Conservation (phyloP, 2,329 filamentous ascomycete genomes). For the Arachnopeziza araneosa region DNA sequence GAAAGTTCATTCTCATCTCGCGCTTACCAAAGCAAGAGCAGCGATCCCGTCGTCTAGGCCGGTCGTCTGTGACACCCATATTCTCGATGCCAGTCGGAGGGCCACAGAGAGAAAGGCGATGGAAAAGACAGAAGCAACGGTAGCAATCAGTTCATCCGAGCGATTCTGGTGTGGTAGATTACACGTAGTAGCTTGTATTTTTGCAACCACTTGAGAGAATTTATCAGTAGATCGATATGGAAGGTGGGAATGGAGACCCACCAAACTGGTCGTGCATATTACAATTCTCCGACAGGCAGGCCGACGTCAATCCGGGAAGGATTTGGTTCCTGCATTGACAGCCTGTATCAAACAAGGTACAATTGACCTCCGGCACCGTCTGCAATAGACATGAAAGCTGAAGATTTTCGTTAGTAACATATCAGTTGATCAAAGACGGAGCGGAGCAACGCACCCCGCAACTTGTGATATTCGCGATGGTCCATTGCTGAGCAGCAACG, state of each 20-base stretch:
- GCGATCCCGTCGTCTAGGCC: constrained; percentile 2
- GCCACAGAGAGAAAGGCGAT: not conserved
- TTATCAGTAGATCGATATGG: not conserved
- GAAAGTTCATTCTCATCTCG: not conserved
- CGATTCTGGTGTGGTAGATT: not conserved
- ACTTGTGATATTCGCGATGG: constrained; percentile 4
- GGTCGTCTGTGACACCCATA: not conserved
- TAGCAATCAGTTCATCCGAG: not conserved
- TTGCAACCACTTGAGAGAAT: constrained; percentile 3
- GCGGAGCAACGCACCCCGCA: constrained; percentile 3
- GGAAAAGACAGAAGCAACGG: not conserved
- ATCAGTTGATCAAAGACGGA: not conserved
- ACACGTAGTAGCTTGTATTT: constrained; percentile 6
- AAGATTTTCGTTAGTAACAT: not conserved
- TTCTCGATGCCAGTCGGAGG: constrained; percentile 1
- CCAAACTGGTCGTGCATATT: constrained; percentile 8
- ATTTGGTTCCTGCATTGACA: constrained; percentile 2
- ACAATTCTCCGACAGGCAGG: constrained; percentile 6
- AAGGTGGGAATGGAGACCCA: not conserved
- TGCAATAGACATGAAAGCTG: not conserved
- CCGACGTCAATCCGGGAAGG: not conserved
- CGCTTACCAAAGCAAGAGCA: constrained; percentile 3
- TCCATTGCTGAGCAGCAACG: not conserved
- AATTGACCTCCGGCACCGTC: constrained; percentile 3
- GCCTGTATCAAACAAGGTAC: constrained; percentile 1